Evolutionary conservation across 192 early-diverging fungal species (phyloP).

Genomic region (Linnemannia schmuckeri): DNA sequence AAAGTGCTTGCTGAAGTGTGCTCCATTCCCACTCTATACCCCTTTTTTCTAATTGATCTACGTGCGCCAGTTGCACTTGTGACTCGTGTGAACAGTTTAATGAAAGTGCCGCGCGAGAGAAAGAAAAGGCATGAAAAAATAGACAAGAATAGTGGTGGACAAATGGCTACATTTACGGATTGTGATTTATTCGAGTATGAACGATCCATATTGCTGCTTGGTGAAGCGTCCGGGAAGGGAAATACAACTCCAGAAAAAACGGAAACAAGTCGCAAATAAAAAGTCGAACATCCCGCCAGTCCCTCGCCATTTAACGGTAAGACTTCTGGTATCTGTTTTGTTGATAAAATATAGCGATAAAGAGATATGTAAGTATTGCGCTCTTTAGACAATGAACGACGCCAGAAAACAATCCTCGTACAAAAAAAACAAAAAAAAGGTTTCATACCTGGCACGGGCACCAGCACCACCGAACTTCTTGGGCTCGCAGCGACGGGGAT

Average conservation of each 20-base stretch:
- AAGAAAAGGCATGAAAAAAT: neutral
- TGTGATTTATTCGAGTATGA: slow-evolving; percentile 45
- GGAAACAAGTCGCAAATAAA: slow-evolving; percentile 37
- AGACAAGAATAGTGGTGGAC: neutral
- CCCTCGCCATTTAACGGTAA: slow-evolving; percentile 79
- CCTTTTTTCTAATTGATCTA: too few species aligned
- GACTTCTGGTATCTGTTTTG: slow-evolving; percentile 81
- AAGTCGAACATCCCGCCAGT: slow-evolving; percentile 50
- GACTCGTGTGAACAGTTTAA: too few species aligned
- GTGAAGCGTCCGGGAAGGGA: slow-evolving; percentile 21
- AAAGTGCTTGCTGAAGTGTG: too few species aligned
- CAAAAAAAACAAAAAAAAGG: slow-evolving; percentile 8
- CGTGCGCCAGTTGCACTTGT: too few species aligned
- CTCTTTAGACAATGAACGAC: neutral
- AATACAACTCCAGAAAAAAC: slow-evolving; percentile 20
- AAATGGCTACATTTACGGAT: slow-evolving; percentile 10
- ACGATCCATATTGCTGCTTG: slow-evolving; percentile 34
- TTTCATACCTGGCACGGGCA: slow-evolving; percentile 91
- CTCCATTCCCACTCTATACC: too few species aligned
- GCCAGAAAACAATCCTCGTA: neutral
- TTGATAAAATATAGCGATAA: neutral
- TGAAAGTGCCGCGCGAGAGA: too few species aligned
- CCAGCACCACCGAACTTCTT: slow-evolving; percentile 99
- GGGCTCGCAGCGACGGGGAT: slow-evolving; percentile 99
- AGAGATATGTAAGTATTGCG: neutral